A percentile compares a stretch with the other conserved stretches of the same genome.
Conservation (phyloP, 2,329 filamentous ascomycete species). For the Calonectria naviculata region DNA sequence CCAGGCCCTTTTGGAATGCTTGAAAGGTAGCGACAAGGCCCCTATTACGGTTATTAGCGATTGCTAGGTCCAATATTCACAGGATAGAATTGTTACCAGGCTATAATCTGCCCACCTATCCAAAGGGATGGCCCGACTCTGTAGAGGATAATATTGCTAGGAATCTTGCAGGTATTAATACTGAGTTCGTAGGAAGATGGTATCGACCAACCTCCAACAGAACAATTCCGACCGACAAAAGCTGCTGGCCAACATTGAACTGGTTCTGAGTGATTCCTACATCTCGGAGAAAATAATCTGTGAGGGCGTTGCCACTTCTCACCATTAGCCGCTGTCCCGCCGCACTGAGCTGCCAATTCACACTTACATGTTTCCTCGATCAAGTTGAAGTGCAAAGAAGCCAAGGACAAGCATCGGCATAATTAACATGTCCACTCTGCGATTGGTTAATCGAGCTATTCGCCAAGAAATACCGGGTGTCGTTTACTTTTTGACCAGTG, state of each 20-base stretch:
- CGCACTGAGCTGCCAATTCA: rapidly evolving
- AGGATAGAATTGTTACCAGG: background rate
- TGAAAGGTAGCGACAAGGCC: background rate
- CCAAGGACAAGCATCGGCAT: background rate
- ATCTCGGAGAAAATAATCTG: background rate
- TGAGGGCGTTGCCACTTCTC: background rate
- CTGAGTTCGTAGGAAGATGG: background rate
- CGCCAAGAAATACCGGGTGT: too few species aligned
- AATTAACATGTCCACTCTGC: background rate
- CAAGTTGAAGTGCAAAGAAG: background rate
- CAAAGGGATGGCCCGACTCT: background rate
- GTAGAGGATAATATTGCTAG: background rate
- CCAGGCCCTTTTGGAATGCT: background rate
- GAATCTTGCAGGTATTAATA: background rate
- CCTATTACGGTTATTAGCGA: background rate
- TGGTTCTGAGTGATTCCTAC: background rate
- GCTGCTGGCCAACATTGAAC: background rate
- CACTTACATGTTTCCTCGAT: background rate
- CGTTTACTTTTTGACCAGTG: background rate
- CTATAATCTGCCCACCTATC: background rate
- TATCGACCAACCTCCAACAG: background rate
- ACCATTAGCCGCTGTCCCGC: background rate
- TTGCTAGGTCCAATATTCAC: too few species aligned
- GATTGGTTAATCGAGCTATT: background rate
- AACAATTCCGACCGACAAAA: background rate